Percentiles rank a stretch among this genome's conserved stretches.
Conservation (phyloP, 768 basidiomycete genomes). For the Aureoboletus auriporus region DNA sequence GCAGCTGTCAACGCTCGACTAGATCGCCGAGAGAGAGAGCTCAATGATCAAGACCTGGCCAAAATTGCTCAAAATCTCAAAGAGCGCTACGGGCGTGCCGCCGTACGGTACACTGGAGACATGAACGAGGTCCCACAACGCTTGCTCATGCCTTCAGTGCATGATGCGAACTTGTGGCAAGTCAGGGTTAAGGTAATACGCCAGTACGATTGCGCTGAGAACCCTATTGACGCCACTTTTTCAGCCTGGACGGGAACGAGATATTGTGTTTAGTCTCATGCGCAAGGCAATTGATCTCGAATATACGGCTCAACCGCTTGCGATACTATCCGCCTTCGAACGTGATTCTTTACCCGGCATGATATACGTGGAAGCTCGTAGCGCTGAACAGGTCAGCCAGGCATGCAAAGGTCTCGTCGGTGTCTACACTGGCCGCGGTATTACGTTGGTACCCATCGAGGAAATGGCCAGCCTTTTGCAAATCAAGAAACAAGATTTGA, state of each 20-base stretch:
- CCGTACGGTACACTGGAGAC: slow-evolving; percentile 81
- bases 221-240: slow-evolving; percentile 1
- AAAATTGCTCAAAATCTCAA: slow-evolving; percentile 80
- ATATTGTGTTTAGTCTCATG: slow-evolving; percentile 92
- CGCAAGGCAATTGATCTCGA: slow-evolving; percentile 87
- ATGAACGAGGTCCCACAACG: slow-evolving; percentile 92
- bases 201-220: background rate
- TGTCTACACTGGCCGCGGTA: slow-evolving; percentile 79
- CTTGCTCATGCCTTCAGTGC: slow-evolving; percentile 92
- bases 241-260: slow-evolving; percentile 88
- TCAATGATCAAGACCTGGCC: slow-evolving; percentile 75
- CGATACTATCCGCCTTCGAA: slow-evolving; percentile 92
- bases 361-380: slow-evolving; percentile 94
- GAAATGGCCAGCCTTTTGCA: slow-evolving; percentile 97
- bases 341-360: slow-evolving; percentile 93
- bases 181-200: slow-evolving; percentile 79
- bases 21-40: slow-evolving; percentile 65
- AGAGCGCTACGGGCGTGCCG: slow-evolving; percentile 69
- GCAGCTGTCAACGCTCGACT: slow-evolving; percentile 64
- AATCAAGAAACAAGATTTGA: slow-evolving; percentile 91
- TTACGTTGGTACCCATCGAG: slow-evolving; percentile 87
- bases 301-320: slow-evolving; percentile 70
- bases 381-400: slow-evolving; percentile 77
- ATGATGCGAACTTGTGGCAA: slow-evolving; percentile 95
- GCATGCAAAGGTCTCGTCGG: slow-evolving; percentile 91